phyloP scores from a whole-genome alignment of 345 rosid genomes.

The Brassica cretica region DNA sequence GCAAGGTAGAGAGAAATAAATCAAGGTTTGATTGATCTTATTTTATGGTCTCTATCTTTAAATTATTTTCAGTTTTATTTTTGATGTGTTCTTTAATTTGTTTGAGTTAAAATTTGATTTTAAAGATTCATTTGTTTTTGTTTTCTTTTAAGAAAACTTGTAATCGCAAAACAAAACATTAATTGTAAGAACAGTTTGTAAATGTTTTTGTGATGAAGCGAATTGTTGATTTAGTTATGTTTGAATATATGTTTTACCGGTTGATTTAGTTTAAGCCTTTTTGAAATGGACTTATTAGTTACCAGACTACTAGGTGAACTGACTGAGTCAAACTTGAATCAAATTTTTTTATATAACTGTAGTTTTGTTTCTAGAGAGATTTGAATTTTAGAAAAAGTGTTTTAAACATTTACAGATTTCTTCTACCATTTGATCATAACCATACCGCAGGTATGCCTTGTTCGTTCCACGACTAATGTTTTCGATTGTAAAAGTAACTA shows the following conservation, averaged over 20 bases:
- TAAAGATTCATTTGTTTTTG: conserved; percentile 10
- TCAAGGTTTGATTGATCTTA: conserved; percentile 3
- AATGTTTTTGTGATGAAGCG: not conserved
- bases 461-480: not conserved
- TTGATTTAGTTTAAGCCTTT: no score
- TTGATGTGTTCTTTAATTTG: not conserved
- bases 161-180: not conserved
- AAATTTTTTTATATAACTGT: no score
- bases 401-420: no score
- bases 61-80: not conserved
- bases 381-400: no score
- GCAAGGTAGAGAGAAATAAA: conserved; percentile 33
- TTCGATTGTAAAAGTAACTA: not conserved
- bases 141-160: conserved; percentile 13
- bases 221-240: not conserved
- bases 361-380: no score
- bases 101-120: conserved; percentile 1
- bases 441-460: no score
- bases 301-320: no score
- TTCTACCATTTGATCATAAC: no score
- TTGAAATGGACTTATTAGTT: no score
- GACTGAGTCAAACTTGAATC: no score
- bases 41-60: not conserved
- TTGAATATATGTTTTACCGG: no score
- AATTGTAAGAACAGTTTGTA: not conserved